Percentiles rank a stretch among this genome's conserved stretches.
Evolutionary conservation across 768 basidiomycete genomes (phyloP).

Genomic region (Rhizopogon salebrosus): DNA sequence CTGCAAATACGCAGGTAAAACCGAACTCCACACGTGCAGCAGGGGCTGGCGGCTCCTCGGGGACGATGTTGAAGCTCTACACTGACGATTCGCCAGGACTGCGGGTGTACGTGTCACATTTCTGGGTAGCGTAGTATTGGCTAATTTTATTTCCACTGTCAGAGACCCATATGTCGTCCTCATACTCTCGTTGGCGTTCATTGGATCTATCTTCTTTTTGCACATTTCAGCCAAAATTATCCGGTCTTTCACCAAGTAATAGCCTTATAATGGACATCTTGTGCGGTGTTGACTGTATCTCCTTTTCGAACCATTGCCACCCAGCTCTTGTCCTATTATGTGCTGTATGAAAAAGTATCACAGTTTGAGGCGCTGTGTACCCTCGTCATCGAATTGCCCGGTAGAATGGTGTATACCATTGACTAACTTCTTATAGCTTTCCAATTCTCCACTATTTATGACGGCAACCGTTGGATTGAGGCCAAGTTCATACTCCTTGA

Average conservation of each 20-base stretch:
- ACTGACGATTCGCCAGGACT: slow-evolving; percentile 97
- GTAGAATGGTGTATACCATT: not conserved
- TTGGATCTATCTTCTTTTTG: slow-evolving; percentile 97
- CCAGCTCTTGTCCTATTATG: not conserved
- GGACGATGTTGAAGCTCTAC: slow-evolving; percentile 98
- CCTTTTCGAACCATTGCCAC: not conserved
- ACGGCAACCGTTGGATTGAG: too few relatives aligned
- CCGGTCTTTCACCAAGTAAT: slow-evolving; percentile 80
- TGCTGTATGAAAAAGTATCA: not conserved
- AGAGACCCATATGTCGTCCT: slow-evolving; percentile 97
- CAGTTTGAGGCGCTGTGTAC: not conserved
- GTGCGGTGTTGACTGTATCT: not conserved
- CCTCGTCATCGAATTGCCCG: not conserved
- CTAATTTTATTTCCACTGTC: slow-evolving; percentile 7
- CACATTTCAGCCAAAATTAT: slow-evolving; percentile 96
- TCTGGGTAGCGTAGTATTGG: not conserved
- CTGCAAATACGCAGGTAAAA: slow-evolving; percentile 58
- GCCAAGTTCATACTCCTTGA: not conserved
- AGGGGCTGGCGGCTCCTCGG: slow-evolving; percentile 92
- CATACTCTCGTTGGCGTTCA: slow-evolving; percentile 92
- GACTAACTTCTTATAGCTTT: not conserved
- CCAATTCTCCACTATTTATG: not conserved
- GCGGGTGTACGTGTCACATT: slow-evolving; percentile 72
- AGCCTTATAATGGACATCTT: slow-evolving; percentile 6
- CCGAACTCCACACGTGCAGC: slow-evolving; percentile 89